Evolutionary conservation across 2,329 filamentous ascomycete genomes (phyloP).

Genomic region (Blastomyces silverae): DNA sequence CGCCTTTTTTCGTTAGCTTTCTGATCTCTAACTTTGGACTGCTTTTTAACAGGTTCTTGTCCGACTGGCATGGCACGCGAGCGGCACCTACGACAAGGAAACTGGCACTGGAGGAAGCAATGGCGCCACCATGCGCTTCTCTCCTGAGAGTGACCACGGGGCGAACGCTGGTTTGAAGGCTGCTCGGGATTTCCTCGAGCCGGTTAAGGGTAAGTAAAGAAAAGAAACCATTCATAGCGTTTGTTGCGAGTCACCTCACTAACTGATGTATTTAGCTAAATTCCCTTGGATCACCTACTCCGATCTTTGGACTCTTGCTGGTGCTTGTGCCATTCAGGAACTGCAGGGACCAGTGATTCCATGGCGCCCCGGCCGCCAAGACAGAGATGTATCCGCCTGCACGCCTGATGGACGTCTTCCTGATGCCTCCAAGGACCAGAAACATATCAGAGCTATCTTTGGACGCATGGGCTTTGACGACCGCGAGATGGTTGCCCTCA

Average conservation of each 20-base stretch:
- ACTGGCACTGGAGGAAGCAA: slow-evolving; percentile 90
- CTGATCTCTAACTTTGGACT: slow-evolving; percentile 5
- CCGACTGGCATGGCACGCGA: slow-evolving; percentile 88
- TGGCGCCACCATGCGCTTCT: slow-evolving; percentile 93
- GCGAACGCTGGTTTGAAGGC: slow-evolving; percentile 85
- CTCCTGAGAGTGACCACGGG: slow-evolving; percentile 79
- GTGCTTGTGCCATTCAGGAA: slow-evolving; percentile 83
- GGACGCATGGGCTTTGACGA: slow-evolving; percentile 97
- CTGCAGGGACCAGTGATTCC: slow-evolving; percentile 85
- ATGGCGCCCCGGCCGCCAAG: slow-evolving; percentile 77
- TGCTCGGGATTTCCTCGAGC: slow-evolving; percentile 88
- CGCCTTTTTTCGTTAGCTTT: background rate
- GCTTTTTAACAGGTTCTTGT: slow-evolving; percentile 54
- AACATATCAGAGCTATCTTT: slow-evolving; percentile 88
- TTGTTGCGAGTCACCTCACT: slow-evolving; percentile 15
- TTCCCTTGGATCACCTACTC: slow-evolving; percentile 97
- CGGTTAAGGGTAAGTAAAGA: slow-evolving; percentile 63
- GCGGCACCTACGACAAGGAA: slow-evolving; percentile 82
- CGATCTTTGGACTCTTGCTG: slow-evolving; percentile 90
- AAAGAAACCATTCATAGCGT: background rate
- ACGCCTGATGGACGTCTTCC: slow-evolving; percentile 89
- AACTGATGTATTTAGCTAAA: slow-evolving; percentile 47
- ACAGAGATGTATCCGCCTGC: slow-evolving; percentile 74
- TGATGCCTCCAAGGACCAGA: slow-evolving; percentile 68
- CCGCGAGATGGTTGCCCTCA: slow-evolving; percentile 87